phyloP scores from a whole-genome alignment of 805 yeast genomes.

The Scheffersomyces stipitis region DNA sequence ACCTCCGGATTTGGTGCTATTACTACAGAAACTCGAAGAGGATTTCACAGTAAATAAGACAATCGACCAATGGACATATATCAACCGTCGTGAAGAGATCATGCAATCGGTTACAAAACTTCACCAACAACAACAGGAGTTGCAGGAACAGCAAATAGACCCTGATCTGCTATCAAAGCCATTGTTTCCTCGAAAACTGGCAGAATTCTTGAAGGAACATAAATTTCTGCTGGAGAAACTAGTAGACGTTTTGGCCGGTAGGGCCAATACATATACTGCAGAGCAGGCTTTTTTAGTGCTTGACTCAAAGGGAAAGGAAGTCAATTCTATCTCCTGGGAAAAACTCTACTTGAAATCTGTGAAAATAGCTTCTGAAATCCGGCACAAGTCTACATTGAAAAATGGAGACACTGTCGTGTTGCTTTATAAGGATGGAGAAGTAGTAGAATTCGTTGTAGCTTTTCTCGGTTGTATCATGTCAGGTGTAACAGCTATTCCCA shows the following conservation, averaged over 20 bases:
- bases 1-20: slow-evolving; percentile 45
- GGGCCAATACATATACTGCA: slow-evolving; percentile 62
- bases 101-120: slow-evolving; percentile 35
- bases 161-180: slow-evolving; percentile 53
- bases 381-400: slow-evolving; percentile 68
- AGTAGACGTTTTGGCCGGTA: slow-evolving; percentile 67
- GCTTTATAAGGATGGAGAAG: slow-evolving; percentile 80
- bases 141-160: slow-evolving; percentile 22
- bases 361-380: slow-evolving; percentile 80
- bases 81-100: slow-evolving; percentile 45
- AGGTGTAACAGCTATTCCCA: slow-evolving; percentile 92
- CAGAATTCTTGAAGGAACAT: slow-evolving; percentile 17
- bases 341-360: slow-evolving; percentile 80
- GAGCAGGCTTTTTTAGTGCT: slow-evolving; percentile 72
- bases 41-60: slow-evolving; percentile 40
- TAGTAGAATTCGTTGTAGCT: slow-evolving; percentile 82
- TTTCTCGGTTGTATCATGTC: slow-evolving; percentile 90
- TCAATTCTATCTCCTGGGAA: slow-evolving; percentile 80
- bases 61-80: slow-evolving; percentile 49
- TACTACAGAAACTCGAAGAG: slow-evolving; percentile 41
- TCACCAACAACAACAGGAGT: slow-evolving; percentile 31
- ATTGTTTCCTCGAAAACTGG: slow-evolving; percentile 56
- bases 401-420: slow-evolving; percentile 83
- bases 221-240: slow-evolving; percentile 50
- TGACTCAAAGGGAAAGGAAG: slow-evolving; percentile 81